Evolutionary conservation across 352 stramenopile genomes (phyloP).

Genomic region (Phytophthora pini): DNA sequence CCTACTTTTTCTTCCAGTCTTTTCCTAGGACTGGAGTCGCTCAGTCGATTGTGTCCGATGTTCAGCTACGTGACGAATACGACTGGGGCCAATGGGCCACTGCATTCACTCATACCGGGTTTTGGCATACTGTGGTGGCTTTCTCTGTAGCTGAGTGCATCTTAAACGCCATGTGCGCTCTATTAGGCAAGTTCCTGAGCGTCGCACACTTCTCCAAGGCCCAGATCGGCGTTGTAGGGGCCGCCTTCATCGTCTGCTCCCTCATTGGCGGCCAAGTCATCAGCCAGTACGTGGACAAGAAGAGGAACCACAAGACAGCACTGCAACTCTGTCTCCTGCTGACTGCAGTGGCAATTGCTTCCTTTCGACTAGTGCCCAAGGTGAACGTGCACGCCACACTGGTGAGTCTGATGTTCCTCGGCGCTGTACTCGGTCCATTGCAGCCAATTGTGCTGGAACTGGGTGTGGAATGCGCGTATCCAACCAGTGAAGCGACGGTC

Average conservation of each 20-base stretch:
- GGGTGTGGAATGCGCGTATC: slow-evolving; percentile 75
- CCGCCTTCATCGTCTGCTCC: slow-evolving; percentile 74
- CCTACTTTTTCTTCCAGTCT: slow-evolving; percentile 49
- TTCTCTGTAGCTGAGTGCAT: slow-evolving; percentile 78
- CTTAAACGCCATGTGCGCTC: slow-evolving; percentile 73
- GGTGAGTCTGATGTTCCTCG: slow-evolving; percentile 56
- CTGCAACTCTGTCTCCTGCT: slow-evolving; percentile 62
- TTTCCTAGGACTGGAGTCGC: slow-evolving; percentile 47
- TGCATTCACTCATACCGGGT: slow-evolving; percentile 68
- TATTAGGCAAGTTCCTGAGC: slow-evolving; percentile 74
- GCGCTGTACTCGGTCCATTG: slow-evolving; percentile 64
- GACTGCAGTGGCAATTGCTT: slow-evolving; percentile 45
- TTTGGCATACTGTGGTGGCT: slow-evolving; percentile 63
- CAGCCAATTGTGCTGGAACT: slow-evolving; percentile 78
- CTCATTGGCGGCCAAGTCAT: slow-evolving; percentile 75
- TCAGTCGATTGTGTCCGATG: slow-evolving; percentile 58
- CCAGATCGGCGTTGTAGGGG: slow-evolving; percentile 69
- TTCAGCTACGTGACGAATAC: slow-evolving; percentile 72
- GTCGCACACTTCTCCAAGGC: slow-evolving; percentile 67
- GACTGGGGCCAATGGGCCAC: slow-evolving; percentile 76
- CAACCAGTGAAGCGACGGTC: slow-evolving; percentile 79
- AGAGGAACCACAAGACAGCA: slow-evolving; percentile 64
- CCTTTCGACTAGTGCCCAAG: slow-evolving; percentile 57
- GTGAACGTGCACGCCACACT: slow-evolving; percentile 42
- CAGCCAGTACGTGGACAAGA: slow-evolving; percentile 67